Conservation (phyloP, 2,329 filamentous ascomycete species). For the Daldinia eschscholtzii region DNA sequence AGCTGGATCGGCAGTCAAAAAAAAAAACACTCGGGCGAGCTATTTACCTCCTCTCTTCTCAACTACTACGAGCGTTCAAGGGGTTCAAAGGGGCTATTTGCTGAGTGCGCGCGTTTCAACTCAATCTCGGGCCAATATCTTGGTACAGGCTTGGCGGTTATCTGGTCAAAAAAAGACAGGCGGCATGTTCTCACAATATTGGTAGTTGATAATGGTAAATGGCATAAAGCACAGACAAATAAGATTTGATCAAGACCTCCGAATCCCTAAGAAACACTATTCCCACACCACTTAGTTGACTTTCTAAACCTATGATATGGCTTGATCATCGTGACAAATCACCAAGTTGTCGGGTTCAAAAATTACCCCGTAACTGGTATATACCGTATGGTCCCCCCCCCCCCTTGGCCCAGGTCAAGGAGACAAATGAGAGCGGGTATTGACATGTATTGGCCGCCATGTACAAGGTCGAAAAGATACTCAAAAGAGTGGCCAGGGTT, state of each 20-base stretch:
- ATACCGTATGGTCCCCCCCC: conserved; percentile 24
- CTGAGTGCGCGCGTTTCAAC: conserved; percentile 38
- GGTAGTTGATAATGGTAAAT: conserved; percentile 43
- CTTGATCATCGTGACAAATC: conserved; percentile 35
- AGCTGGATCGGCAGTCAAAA: conserved; percentile 36
- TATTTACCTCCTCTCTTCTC: conserved; percentile 42
- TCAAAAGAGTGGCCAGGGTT: conserved; percentile 5
- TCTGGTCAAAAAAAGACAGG: conserved; percentile 40
- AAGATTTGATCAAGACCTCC: conserved; percentile 32
- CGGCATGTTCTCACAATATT: conserved; percentile 38
- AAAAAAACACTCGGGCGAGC: conserved; percentile 14
- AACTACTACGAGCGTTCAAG: conserved; percentile 22
- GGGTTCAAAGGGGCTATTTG: conserved; percentile 18
- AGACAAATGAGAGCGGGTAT: conserved; percentile 16
- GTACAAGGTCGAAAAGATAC: conserved; percentile 7
- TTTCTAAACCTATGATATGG: conserved; percentile 14
- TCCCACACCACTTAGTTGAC: conserved; percentile 10
- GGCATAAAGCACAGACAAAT: conserved; percentile 40
- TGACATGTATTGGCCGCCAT: conserved; percentile 15
- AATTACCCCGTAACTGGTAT: conserved; percentile 32
- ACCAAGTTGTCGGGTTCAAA: conserved; percentile 34
- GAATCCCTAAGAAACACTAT: conserved; percentile 21
- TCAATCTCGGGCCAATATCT: conserved; percentile 41
- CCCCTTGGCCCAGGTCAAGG: conserved; percentile 30
- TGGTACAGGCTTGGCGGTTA: conserved; percentile 41